Conservation (phyloP, 306 rosid species). For the Cucurbita moschata region DNA sequence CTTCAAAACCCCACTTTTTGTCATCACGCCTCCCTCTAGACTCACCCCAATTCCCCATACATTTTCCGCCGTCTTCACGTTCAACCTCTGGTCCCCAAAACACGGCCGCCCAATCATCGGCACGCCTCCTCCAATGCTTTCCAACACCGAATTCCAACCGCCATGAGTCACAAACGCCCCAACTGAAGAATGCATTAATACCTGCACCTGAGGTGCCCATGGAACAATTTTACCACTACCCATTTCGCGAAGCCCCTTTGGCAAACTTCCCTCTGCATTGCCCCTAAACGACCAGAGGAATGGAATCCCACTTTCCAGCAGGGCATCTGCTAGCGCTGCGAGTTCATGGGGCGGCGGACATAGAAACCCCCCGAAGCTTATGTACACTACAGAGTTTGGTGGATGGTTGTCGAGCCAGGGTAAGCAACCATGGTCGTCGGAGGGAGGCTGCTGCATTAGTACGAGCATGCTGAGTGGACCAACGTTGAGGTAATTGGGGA, state of each 20-base stretch:
- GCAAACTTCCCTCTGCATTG: constrained; percentile 20
- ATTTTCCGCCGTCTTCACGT: constrained; percentile 20
- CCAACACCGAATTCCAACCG: constrained; percentile 63
- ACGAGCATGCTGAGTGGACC: constrained; percentile 47
- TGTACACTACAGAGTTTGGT: constrained; percentile 32
- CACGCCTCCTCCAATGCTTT: constrained; percentile 45
- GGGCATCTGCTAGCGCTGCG: constrained; percentile 29
- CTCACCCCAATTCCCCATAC: constrained; percentile 39
- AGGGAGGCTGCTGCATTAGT: constrained; percentile 4
- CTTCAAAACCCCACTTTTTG: constrained; percentile 11
- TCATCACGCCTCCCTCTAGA: constrained; percentile 23
- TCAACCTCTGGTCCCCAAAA: constrained; percentile 45
- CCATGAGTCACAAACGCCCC: constrained; percentile 43
- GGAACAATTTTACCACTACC: constrained; percentile 34
- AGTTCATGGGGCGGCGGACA: constrained; percentile 44
- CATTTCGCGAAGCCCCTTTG: constrained; percentile 20
- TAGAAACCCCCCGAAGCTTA: constrained; percentile 45
- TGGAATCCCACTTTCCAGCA: constrained; percentile 26
- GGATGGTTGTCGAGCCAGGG: constrained; percentile 36
- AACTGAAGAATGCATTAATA: constrained; percentile 24
- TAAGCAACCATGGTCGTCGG: constrained; percentile 26
- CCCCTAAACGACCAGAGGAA: constrained; percentile 55
- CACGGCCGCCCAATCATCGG: constrained; percentile 53
- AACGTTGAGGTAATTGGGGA: constrained; percentile 23
- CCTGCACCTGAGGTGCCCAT: constrained; percentile 47